Base-by-base conservation (phyloP, 192 early-diverging fungal species). In the Backusella mclennaniae region DNA sequence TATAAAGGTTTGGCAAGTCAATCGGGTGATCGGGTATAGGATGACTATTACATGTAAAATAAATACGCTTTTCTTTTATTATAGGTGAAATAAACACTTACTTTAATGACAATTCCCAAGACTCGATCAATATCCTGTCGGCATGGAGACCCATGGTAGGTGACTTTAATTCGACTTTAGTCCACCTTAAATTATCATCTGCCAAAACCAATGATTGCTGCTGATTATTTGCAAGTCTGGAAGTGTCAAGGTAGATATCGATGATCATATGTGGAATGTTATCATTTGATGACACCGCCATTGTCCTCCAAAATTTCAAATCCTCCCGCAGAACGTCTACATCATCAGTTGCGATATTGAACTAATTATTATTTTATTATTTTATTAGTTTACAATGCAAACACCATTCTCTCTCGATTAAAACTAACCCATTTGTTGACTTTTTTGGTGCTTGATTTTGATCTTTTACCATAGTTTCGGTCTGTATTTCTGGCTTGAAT, bases 1-100 rank as follows among this genome's bases (percentile, higher is more conserved):
- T 98, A 88, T 98, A 98, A 21, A 96, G 89, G 70, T 90, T 87
- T 4, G 95, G 93, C 21, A 95, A 84, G 21, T 97, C 95, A 21
- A 90, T 88, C 6, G 85, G 82, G 19, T 87, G 86, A 39, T 88
- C 79, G 33, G 88, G 87, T 29, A 84, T 74, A 8, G 82, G 86
- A 42, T 83, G 79, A 17, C 89, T 89, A 74, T 56, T 17, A 5
- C 12, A 44, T 5, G 15, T 17, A 17, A 44, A 17, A 3, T 44
- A 15, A 44, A 44, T 44, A 44, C 4, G 17, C 21, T 12, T 11
- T 63, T 29, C 12, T 11, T 63, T 29, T 63, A 11, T 29, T 6
- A 49, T 19, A 21, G 15, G n/a, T 49, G n/a, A 49, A 19, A 6
- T 29, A 14, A 49, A 49, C 26, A 6, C 41, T 44, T 31, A 71